Conservation (phyloP, 129 eudicot species). For the Centella asiatica region DNA sequence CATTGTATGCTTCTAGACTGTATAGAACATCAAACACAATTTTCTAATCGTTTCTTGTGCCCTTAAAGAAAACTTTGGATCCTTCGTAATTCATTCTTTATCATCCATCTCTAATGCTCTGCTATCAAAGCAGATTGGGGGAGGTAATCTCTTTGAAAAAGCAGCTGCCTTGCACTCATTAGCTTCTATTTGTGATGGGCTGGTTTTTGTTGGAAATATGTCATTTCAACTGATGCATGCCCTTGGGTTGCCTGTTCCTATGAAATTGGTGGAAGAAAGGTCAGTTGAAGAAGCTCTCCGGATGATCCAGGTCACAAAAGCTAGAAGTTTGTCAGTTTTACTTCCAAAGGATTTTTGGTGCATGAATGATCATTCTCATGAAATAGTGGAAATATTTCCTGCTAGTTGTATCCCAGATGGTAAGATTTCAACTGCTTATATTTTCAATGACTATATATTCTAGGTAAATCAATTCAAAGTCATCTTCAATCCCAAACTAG, state of each 20-base stretch:
- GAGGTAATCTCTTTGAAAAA: constrained; percentile 64
- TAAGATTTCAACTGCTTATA: constrained; percentile 18
- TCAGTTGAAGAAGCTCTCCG: constrained; percentile 43
- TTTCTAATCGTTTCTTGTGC: background rate
- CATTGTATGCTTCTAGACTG: constrained; percentile 36
- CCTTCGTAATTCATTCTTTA: background rate
- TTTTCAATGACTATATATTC: background rate
- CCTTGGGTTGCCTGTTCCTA: constrained; percentile 54
- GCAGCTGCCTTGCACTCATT: constrained; percentile 50
- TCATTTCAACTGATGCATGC: constrained; percentile 93
- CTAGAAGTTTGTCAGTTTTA: constrained; percentile 44
- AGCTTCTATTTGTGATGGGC: constrained; percentile 58
- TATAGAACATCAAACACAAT: background rate
- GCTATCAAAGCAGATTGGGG: constrained; percentile 56
- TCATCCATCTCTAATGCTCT: constrained; percentile 5
- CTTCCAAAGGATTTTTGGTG: constrained; percentile 77
- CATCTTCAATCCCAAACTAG: too few species aligned
- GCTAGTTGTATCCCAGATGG: constrained; percentile 40
- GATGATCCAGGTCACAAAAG: constrained; percentile 38
- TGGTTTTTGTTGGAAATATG: constrained; percentile 71
- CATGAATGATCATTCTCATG: constrained; percentile 22
- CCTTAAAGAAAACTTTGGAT: background rate
- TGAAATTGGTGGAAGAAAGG: constrained; percentile 46
- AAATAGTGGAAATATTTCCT: constrained; percentile 34
- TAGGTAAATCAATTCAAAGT: too few species aligned